Evolutionary conservation across 768 basidiomycete species (phyloP).

Genomic region (Serendipita sp.): DNA sequence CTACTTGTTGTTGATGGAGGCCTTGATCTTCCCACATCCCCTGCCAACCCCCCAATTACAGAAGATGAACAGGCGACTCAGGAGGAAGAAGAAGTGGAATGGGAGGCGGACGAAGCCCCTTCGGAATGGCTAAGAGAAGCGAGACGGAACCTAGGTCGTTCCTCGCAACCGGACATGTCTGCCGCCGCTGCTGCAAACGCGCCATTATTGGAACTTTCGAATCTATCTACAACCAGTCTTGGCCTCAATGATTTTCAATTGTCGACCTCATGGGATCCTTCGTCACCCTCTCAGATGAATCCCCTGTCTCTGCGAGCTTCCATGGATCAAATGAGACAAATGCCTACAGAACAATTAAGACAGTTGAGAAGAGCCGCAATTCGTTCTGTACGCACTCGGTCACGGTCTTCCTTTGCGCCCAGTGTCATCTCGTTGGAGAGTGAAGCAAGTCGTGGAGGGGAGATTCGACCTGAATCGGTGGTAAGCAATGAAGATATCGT

Average conservation of each 20-base stretch:
- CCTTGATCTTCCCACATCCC: not conserved
- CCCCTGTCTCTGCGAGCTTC: not conserved
- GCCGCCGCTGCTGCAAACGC: not conserved
- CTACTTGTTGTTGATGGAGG: not conserved
- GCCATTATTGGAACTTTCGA: not conserved
- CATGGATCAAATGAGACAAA: not conserved
- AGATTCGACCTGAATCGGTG: not conserved
- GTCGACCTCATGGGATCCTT: not conserved
- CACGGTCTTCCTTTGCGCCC: not conserved
- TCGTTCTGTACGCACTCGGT: not conserved
- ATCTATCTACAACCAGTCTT: conserved; percentile 1
- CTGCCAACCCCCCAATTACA: not conserved
- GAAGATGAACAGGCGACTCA: not conserved
- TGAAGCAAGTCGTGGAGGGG: not conserved
- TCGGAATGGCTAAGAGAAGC: not conserved
- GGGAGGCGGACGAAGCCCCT: not conserved
- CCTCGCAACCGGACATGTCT: not conserved
- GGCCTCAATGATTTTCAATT: not conserved
- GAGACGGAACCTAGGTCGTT: not conserved
- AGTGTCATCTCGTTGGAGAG: not conserved
- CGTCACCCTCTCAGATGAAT: not conserved
- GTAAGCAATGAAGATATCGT: conserved; percentile 2
- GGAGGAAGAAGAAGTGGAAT: not conserved
- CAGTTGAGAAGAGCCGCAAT: conserved; percentile 1
- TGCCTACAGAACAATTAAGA: not conserved